Evolutionary conservation across 345 rosid genomes (phyloP), one percentile per base, ranked within the genome.

Genomic region (Trapa bicornis): DNA sequence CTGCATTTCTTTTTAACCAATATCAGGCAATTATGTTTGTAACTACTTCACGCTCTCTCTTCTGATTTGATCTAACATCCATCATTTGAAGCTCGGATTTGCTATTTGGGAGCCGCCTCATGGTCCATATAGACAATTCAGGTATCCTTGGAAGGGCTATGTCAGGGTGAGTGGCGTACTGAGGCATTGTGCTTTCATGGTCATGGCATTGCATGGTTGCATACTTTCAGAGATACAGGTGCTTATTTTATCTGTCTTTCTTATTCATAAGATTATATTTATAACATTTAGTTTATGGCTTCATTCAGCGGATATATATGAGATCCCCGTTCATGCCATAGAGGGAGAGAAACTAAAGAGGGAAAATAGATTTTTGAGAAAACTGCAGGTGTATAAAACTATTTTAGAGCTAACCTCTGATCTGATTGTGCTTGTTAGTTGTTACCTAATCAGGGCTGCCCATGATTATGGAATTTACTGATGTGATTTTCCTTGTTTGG

Each of bases 31-130:
- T 22, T 32, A 7, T 41, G 29, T 38, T 45, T 65, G 15, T 54
- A 61, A 22, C n/a, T 32, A 43, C 70, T 3, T 71, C 69, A 72
- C 36, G 35, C 67, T 67, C 32, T 54, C 32, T 2, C 37, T 48
- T 33, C 11, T 61, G 32, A 37, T 37, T 33, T 62, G 62, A 37
- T 60, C 63, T 71, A 17, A 11, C 65, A 4, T 8, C 45, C 66
- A 22, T 41, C 43, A 41, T 41, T 37, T 56, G 67, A 71, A 93
- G 98, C 61, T 93, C 82, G 80, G 96, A 64, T 93, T 93, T 70
- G 98, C 98, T 6, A 75, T 88, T 57, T 93, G 96, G 97, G 98
- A 93, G 85, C 98, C 98, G 7, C 98, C 98, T 69, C 98, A 93
- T 17, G 98, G 98, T 74, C 96, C 86, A 38, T 93, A 90, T 75